Conservation (phyloP, 495 filamentous ascomycete species). For the Neurospora sp. region DNA sequence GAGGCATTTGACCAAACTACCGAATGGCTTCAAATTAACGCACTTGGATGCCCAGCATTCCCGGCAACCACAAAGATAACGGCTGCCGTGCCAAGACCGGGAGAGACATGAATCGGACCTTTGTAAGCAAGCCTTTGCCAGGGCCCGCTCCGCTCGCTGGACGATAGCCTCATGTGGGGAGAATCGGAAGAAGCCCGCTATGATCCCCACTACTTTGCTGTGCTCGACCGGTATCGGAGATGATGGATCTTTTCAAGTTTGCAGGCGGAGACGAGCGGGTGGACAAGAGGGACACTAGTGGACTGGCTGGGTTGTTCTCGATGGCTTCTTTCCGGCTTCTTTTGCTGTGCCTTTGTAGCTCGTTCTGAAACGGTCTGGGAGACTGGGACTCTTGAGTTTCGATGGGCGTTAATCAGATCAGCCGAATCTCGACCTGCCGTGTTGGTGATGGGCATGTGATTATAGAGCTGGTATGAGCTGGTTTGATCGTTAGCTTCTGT, state of each 20-base stretch:
- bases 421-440: not conserved
- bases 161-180: not conserved
- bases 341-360: not conserved
- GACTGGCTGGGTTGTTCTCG: not conserved
- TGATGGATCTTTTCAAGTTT: not conserved
- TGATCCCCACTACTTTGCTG: not conserved
- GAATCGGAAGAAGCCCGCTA: not conserved
- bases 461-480: not conserved
- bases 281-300: not conserved
- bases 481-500: not conserved
- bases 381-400: not conserved
- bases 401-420: not conserved
- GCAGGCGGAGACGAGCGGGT: not conserved
- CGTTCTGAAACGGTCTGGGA: not conserved
- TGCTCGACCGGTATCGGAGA: not conserved
- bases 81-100: not conserved
- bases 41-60: not conserved
- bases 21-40: not conserved
- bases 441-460: not conserved
- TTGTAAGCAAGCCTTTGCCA: not conserved
- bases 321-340: not conserved
- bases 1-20: not conserved
- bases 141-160: not conserved
- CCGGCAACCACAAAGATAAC: not conserved
- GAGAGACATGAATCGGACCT: not conserved